Evolutionary conservation across 352 stramenopile species (phyloP).

Genomic region (Phytophthora meadii): DNA sequence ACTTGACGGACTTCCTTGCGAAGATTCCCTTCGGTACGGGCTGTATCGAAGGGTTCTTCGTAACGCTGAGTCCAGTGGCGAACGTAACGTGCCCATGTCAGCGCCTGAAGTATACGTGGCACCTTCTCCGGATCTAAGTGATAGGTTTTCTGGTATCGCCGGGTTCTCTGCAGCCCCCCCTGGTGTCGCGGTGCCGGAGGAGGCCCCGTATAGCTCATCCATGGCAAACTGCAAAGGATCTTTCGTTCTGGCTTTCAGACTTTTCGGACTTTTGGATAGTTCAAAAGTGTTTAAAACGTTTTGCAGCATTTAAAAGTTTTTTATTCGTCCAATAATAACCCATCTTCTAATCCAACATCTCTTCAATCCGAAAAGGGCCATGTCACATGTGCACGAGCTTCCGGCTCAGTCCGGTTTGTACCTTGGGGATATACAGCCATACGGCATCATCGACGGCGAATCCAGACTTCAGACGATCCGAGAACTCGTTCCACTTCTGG

Average conservation of each 20-base stretch:
- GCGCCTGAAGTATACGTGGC: neutral
- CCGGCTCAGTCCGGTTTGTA: too few species aligned
- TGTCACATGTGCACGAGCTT: too few species aligned
- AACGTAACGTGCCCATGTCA: neutral
- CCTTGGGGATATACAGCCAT: too few species aligned
- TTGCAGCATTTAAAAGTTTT: conserved; percentile 6
- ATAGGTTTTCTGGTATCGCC: neutral
- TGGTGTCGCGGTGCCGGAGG: neutral
- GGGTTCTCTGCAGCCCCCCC: neutral
- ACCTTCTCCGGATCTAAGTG: neutral
- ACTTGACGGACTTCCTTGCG: neutral
- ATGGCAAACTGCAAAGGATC: neutral
- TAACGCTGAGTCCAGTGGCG: neutral
- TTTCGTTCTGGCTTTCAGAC: neutral
- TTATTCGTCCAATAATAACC: conserved; percentile 8
- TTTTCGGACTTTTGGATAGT: conserved; percentile 2
- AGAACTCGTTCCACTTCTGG: too few species aligned
- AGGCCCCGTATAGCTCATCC: too few species aligned
- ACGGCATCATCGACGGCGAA: too few species aligned
- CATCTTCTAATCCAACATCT: too few species aligned
- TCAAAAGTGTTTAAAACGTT: conserved; percentile 18
- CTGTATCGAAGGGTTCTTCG: neutral
- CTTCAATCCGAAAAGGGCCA: too few species aligned
- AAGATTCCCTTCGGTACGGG: neutral
- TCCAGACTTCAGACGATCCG: too few species aligned